phyloP scores from a whole-genome alignment of 805 yeast genomes.

The Ogataea minuta region DNA sequence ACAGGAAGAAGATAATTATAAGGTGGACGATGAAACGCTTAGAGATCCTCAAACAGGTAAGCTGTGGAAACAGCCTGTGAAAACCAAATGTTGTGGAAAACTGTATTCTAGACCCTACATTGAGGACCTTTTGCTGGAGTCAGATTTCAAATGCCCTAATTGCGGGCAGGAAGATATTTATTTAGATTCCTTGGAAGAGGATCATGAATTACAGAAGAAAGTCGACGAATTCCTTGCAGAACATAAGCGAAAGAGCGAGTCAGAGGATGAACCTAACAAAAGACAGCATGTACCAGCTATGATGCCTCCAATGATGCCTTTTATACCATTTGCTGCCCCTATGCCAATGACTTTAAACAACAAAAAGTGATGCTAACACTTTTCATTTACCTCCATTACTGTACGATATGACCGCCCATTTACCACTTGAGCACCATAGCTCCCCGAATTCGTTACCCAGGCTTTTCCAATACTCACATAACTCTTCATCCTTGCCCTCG shows the following conservation, averaged over 20 bases:
- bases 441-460: constrained; percentile 63
- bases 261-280: constrained; percentile 14
- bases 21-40: constrained; percentile 58
- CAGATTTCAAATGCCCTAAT: constrained; percentile 88
- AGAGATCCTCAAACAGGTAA: constrained; percentile 66
- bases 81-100: constrained; percentile 68
- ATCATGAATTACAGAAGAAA: constrained; percentile 55
- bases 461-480: constrained; percentile 54
- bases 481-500: constrained; percentile 67
- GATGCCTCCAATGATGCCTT: constrained; percentile 33
- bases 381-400: constrained; percentile 35
- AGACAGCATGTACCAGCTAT: constrained; percentile 24
- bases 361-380: not conserved
- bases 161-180: constrained; percentile 73
- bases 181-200: constrained; percentile 66
- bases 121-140: constrained; percentile 67
- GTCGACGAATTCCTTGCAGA: constrained; percentile 50
- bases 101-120: constrained; percentile 59
- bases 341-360: constrained; percentile 15
- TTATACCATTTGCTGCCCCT: constrained; percentile 26
- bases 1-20: constrained; percentile 21
- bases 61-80: constrained; percentile 67
- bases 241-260: constrained; percentile 21
- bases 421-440: constrained; percentile 86
- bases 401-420: constrained; percentile 87